Evolutionary conservation across 179 eudicot species (phyloP).

Genomic region (Spinacia oleracea): DNA sequence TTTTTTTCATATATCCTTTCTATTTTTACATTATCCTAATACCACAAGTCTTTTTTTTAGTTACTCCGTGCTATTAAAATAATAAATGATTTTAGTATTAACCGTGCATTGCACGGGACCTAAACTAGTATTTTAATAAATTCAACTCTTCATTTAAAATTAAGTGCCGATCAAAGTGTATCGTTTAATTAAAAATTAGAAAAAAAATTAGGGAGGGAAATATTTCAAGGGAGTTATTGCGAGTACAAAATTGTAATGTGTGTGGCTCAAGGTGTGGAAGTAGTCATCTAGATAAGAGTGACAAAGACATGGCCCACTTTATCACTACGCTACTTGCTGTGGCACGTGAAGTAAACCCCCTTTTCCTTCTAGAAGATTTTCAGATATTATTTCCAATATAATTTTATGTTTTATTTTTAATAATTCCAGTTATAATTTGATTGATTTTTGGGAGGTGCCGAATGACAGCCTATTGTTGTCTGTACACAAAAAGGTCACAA

Average conservation of each 20-base stretch:
- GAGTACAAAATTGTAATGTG: not conserved
- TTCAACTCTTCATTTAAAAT: no score
- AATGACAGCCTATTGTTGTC: not conserved
- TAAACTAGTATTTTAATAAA: no score
- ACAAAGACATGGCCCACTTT: slow-evolving; percentile 3
- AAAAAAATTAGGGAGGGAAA: no score
- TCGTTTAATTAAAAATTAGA: no score
- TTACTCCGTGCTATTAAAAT: no score
- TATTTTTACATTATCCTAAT: no score
- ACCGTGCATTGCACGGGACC: no score
- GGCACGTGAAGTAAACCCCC: slow-evolving; percentile 1
- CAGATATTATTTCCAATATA: not conserved
- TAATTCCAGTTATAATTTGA: not conserved
- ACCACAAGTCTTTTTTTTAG: no score
- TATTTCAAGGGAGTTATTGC: no score
- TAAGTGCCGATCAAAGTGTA: no score
- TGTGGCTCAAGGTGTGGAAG: not conserved
- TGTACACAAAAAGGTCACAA: not conserved
- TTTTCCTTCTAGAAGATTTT: not conserved
- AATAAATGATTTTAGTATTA: no score
- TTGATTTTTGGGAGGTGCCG: slow-evolving; percentile 1
- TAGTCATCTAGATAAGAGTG: not conserved
- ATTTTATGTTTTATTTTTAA: not conserved
- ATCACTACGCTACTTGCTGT: not conserved
- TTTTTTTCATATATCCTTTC: no score